Conservation (phyloP, 306 rosid genomes). For the Rubus idaeus region DNA sequence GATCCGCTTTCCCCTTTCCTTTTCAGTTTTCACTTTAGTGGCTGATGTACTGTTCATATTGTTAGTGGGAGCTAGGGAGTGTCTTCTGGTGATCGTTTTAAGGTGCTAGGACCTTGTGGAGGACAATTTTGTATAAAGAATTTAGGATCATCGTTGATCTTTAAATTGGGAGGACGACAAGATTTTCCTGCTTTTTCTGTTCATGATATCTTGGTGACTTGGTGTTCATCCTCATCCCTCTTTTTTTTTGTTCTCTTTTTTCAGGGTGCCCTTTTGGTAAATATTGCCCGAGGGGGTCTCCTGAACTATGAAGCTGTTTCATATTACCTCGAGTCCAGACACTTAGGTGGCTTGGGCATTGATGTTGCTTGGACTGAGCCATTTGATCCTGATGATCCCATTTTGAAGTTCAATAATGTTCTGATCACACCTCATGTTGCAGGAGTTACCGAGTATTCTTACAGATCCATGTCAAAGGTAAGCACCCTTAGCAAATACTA, state of each 20-base stretch:
- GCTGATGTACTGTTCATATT: not conserved
- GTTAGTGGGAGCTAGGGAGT: not conserved
- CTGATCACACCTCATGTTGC: slow-evolving; percentile 87
- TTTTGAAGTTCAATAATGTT: slow-evolving; percentile 69
- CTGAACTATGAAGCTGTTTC: slow-evolving; percentile 64
- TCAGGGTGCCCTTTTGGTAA: slow-evolving; percentile 84
- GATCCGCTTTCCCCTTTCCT: not conserved
- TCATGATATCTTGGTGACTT: not conserved
- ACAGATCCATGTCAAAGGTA: slow-evolving; percentile 87
- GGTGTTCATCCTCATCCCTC: not conserved
- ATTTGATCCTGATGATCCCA: slow-evolving; percentile 66
- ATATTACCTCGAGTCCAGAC: slow-evolving; percentile 56
- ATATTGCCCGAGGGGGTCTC: slow-evolving; percentile 73
- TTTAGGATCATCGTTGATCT: not conserved
- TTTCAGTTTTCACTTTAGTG: not conserved
- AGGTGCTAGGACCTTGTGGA: not conserved
- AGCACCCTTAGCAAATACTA: slow-evolving; percentile 8
- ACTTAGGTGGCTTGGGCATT: slow-evolving; percentile 82
- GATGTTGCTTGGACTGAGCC: slow-evolving; percentile 96
- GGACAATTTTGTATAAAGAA: not conserved
- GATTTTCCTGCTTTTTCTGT: not conserved
- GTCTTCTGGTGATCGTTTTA: not conserved
- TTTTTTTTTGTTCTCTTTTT: slow-evolving; percentile 9
- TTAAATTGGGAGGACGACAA: not conserved
- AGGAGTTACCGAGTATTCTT: slow-evolving; percentile 79